Base-by-base conservation (phyloP, 208 protist species). In the Leishmania major region DNA sequence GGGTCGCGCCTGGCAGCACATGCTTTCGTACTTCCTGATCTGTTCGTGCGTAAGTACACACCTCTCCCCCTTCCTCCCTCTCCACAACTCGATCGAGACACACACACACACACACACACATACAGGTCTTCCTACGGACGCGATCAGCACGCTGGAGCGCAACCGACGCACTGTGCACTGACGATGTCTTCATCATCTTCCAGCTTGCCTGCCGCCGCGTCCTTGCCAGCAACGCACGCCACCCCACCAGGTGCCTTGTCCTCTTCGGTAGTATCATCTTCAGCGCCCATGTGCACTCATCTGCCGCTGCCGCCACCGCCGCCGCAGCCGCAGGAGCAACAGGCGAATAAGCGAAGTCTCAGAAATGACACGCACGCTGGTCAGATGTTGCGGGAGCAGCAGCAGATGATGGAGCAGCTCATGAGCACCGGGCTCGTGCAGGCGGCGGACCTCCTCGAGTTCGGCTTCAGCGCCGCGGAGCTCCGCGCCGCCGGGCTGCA, bases 391-490 rank as follows among this genome's bases (percentile, higher is more conserved):
- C 82, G 82, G n/a, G 82, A 86, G 66, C 78, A 80, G 31, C 82
- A 86, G 43, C 78, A 77, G 60, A 79, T 86, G 81, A 88, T 90
- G 8, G 74, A 81, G 64, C 64, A 88, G 74, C 87, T 90, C 3
- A 75, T 86, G 64, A 59, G 76, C 71, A 60, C 64, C 28, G 82
- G 84, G 11, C 84, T 90, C 35, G 80, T 84, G 51, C 81, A 84
- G 66, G 75, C 55, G 13, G 79, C 60, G 7, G 87, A 90, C 60
- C 70, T 90, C 8, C 60, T 85, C 5, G 81, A 45, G 51, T 70
- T 90, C 19, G 87, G 87, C 35, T 90, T 90, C 79, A 88, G 79
- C 2, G 67, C 60, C 31, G 81, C 45, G 11, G 87, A 90, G 71
- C n/a, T 90, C n/a, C 5, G 7, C 55, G 82, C 81, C 4, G 75